Conservation (phyloP, 257 asterid species). For the Penstemon barbatus region DNA sequence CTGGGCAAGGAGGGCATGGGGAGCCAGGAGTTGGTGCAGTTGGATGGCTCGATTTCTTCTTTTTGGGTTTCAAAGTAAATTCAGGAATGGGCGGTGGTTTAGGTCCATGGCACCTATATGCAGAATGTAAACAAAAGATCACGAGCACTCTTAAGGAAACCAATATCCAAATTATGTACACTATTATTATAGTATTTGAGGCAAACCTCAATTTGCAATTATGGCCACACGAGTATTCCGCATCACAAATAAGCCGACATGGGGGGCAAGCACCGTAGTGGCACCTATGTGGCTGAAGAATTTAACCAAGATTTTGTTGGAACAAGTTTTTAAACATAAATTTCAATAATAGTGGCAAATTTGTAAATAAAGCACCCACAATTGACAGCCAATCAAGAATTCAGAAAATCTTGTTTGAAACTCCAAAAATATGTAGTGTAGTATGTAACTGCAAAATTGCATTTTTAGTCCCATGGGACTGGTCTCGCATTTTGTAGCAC, state of each 20-base stretch:
- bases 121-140: constrained; percentile 23
- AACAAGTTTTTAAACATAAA: constrained; percentile 1
- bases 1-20: constrained; percentile 87
- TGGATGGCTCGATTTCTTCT: constrained; percentile 57
- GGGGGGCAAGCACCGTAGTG: constrained; percentile 94
- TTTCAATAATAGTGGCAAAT: too few relatives aligned
- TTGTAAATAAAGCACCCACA: neutral
- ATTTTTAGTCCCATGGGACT: neutral
- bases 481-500: too few relatives aligned
- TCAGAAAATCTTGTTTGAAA: neutral
- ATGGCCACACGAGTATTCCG: constrained; percentile 78
- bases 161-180: neutral
- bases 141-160: constrained; percentile 25
- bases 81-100: constrained; percentile 80
- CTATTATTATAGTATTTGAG: neutral
- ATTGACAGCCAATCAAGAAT: constrained; percentile 2
- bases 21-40: constrained; percentile 65
- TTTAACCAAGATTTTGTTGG: constrained; percentile 14
- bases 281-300: constrained; percentile 87
- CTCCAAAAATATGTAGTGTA: neutral
- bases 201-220: constrained; percentile 76
- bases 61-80: constrained; percentile 84
- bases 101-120: constrained; percentile 89
- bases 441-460: neutral
- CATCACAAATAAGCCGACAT: constrained; percentile 72